These are phyloP conservation scores for Lignosus rhinocerotis DNA, from an alignment of 1,284 basidiomycete genomes.

Conservation along the genomic window DNA sequence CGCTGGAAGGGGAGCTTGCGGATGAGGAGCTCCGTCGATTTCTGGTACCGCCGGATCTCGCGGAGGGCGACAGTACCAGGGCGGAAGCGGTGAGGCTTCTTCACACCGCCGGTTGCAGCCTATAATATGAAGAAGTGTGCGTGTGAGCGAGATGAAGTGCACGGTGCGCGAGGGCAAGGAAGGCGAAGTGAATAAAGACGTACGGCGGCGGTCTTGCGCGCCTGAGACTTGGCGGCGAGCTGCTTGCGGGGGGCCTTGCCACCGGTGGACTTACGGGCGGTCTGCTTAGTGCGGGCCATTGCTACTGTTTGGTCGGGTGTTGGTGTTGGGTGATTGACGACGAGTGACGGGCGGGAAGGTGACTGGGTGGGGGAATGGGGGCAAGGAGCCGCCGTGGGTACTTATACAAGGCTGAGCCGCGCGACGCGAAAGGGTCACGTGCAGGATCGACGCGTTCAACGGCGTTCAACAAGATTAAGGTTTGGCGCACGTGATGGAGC, in stretches of 20 bases:
- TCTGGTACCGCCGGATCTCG: slow-evolving; percentile 85
- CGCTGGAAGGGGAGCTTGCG: slow-evolving; percentile 80
- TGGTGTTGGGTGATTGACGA: slow-evolving; percentile 8
- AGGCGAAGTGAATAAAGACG: neutral
- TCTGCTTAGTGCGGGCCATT: slow-evolving; percentile 71
- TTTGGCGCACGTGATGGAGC: slow-evolving; percentile 24
- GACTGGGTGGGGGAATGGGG: slow-evolving; percentile 4
- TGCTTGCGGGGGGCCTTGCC: slow-evolving; percentile 72
- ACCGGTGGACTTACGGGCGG: slow-evolving; percentile 83
- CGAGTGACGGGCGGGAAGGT: slow-evolving; percentile 3
- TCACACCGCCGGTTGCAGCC: slow-evolving; percentile 69
- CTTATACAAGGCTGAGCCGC: slow-evolving; percentile 23
- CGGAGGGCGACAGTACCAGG: slow-evolving; percentile 78
- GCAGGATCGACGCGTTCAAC: slow-evolving; percentile 27
- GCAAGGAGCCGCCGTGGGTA: slow-evolving; percentile 1
- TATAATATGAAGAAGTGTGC: too few relatives aligned
- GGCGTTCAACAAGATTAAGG: slow-evolving; percentile 32
- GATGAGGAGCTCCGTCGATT: slow-evolving; percentile 79
- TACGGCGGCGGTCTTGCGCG: slow-evolving; percentile 43
- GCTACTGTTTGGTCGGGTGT: slow-evolving; percentile 16
- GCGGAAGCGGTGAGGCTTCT: slow-evolving; percentile 74
- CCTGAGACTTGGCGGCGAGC: slow-evolving; percentile 64
- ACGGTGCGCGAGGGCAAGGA: neutral
- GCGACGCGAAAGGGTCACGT: slow-evolving; percentile 28
- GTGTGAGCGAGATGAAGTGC: neutral